These are phyloP conservation scores for Nemania sp. DNA, from an alignment of 2,329 filamentous ascomycete species.

Conservation along the genomic window DNA sequence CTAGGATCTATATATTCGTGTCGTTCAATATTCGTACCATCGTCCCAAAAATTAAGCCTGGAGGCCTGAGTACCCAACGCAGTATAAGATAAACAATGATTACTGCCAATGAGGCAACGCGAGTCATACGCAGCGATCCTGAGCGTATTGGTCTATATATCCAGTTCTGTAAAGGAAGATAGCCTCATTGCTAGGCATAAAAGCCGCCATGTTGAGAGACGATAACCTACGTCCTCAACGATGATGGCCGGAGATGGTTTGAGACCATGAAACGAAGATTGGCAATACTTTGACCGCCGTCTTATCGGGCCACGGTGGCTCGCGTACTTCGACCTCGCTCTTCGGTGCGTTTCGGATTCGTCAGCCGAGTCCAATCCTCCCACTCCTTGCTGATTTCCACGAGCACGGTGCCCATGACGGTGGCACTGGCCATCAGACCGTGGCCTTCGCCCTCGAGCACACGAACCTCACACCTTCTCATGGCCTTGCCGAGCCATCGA, in stretches of 20 bases:
- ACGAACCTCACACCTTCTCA: conserved; percentile 90
- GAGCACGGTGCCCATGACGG: conserved; percentile 91
- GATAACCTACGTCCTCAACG: not conserved
- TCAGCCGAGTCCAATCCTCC: conserved; percentile 79
- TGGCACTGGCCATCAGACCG: conserved; percentile 91
- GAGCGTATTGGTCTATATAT: not conserved
- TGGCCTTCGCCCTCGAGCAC: conserved; percentile 92
- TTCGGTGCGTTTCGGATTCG: conserved; percentile 44
- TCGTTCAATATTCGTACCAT: conserved; percentile 11
- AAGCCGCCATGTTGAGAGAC: not conserved
- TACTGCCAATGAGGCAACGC: not conserved
- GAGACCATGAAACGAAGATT: not conserved
- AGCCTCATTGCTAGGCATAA: not conserved
- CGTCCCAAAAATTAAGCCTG: not conserved
- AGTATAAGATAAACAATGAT: not conserved
- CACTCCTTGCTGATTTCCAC: conserved; percentile 94
- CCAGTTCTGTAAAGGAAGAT: not conserved
- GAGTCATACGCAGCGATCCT: not conserved
- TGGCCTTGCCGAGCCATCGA: conserved; percentile 89
- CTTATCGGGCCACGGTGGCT: conserved; percentile 30
- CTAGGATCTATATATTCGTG: not conserved
- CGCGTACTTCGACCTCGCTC: conserved; percentile 38
- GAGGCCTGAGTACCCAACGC: not conserved
- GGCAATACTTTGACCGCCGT: not conserved
- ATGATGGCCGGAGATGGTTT: not conserved